These are phyloP conservation scores for Gracilaria gracilis DNA, from an alignment of 23 red algal genomes.

Conservation along the genomic window DNA sequence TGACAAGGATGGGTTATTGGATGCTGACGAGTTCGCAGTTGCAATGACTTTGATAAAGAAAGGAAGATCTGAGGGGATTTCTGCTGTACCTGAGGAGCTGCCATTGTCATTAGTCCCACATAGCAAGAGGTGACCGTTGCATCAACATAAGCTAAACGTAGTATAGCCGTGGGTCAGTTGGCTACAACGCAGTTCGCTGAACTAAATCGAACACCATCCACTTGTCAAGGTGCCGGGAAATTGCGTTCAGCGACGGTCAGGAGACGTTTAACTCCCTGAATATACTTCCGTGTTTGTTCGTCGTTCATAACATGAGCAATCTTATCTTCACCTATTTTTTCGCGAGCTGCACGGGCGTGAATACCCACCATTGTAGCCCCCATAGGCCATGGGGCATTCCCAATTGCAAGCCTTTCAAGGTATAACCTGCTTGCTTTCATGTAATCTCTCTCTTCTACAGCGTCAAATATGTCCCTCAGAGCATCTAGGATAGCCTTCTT, in stretches of 20 bases:
- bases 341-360: constrained; percentile 88
- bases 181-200: background rate
- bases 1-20: constrained; percentile 81
- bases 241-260: constrained; percentile 79
- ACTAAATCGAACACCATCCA: background rate
- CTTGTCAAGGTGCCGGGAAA: constrained; percentile 38
- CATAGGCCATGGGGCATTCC: constrained; percentile 97
- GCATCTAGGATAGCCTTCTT: constrained; percentile 53
- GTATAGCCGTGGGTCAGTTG: background rate
- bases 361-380: constrained; percentile 94
- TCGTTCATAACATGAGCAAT: constrained; percentile 99
- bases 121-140: constrained; percentile 37
- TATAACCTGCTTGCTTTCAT: constrained; percentile 85
- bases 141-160: background rate
- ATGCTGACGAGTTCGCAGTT: constrained; percentile 92
- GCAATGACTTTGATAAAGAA: constrained; percentile 86
- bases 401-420: constrained; percentile 87
- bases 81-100: constrained; percentile 68
- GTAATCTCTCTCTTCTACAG: constrained; percentile 69
- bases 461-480: constrained; percentile 67
- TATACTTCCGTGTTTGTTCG: constrained; percentile 90
- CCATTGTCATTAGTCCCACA: constrained; percentile 59
- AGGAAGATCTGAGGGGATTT: constrained; percentile 61
- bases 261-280: constrained; percentile 84
- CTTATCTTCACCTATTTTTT: constrained; percentile 96